These are phyloP conservation scores for Ephemerocybe angulata DNA, from an alignment of 768 basidiomycete genomes.

Conservation along the genomic window DNA sequence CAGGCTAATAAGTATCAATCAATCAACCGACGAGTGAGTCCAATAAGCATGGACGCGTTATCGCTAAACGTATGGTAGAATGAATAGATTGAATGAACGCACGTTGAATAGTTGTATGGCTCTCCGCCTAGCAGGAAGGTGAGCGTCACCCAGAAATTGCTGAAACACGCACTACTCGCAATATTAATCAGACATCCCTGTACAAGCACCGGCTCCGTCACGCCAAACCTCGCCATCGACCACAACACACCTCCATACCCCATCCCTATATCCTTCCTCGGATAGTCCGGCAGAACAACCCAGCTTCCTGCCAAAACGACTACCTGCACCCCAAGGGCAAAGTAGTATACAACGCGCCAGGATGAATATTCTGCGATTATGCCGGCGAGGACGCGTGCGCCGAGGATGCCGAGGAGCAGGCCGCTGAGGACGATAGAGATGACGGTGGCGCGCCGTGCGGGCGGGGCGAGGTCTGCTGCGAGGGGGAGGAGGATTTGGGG, in stretches of 20 bases:
- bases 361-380: conserved; percentile 67
- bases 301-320: conserved; percentile 58
- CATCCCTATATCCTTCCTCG: conserved; percentile 62
- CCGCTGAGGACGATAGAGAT: conserved; percentile 70
- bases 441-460: conserved; percentile 66
- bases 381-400: conserved; percentile 72
- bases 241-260: conserved; percentile 66
- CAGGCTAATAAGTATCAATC: conserved; percentile 29
- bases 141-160: conserved; percentile 67
- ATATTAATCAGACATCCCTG: conserved; percentile 64
- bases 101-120: conserved; percentile 76
- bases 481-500: conserved; percentile 75
- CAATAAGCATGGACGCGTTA: background rate
- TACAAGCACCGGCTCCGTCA: conserved; percentile 76
- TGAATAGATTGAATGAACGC: conserved; percentile 25
- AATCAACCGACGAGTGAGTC: background rate
- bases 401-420: conserved; percentile 67
- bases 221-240: conserved; percentile 73
- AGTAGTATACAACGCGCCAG: conserved; percentile 76
- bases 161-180: conserved; percentile 56
- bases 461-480: conserved; percentile 80
- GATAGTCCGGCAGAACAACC: conserved; percentile 76
- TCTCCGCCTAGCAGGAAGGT: conserved; percentile 79
- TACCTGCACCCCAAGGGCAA: conserved; percentile 69
- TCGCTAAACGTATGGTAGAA: no score